Percentiles rank a stretch among this genome's conserved stretches.
Conservation (phyloP, 2,329 filamentous ascomycete species). For the Penicillium paneum region DNA sequence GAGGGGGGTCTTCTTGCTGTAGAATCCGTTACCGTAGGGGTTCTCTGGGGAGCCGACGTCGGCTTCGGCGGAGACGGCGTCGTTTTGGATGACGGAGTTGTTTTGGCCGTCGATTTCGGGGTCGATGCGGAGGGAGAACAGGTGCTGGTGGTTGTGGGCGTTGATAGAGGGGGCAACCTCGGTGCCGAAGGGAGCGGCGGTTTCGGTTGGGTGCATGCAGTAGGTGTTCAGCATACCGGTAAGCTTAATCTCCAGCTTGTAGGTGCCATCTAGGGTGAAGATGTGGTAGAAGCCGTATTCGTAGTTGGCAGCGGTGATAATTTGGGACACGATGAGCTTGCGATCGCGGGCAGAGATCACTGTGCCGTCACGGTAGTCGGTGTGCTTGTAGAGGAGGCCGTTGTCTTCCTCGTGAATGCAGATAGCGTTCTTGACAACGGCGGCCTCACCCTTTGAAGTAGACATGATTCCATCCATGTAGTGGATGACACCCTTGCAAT, state of each 20-base stretch:
- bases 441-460: constrained; percentile 21
- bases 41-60: constrained; percentile 63
- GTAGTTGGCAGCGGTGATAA: constrained; percentile 93
- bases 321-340: constrained; percentile 81
- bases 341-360: constrained; percentile 79
- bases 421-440: constrained; percentile 28
- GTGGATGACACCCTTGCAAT: constrained; percentile 31
- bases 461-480: constrained; percentile 29
- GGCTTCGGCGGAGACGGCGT: constrained; percentile 44
- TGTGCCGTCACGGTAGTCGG: constrained; percentile 83
- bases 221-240: constrained; percentile 93
- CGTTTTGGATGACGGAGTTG: constrained; percentile 67
- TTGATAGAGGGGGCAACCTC: constrained; percentile 85
- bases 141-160: constrained; percentile 90
- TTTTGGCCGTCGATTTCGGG: constrained; percentile 77
- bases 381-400: constrained; percentile 63
- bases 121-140: constrained; percentile 85
- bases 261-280: constrained; percentile 83
- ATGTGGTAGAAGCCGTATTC: constrained; percentile 84
- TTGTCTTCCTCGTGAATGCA: constrained; percentile 33
- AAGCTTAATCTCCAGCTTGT: constrained; percentile 84
- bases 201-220: constrained; percentile 70
- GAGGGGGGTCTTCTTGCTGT: constrained; percentile 45
- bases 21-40: constrained; percentile 65
- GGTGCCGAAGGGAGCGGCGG: constrained; percentile 79